Percentiles rank a stretch among this genome's conserved stretches.
Conservation (phyloP, 306 rosid genomes). For the Heteromeles arbutifolia region DNA sequence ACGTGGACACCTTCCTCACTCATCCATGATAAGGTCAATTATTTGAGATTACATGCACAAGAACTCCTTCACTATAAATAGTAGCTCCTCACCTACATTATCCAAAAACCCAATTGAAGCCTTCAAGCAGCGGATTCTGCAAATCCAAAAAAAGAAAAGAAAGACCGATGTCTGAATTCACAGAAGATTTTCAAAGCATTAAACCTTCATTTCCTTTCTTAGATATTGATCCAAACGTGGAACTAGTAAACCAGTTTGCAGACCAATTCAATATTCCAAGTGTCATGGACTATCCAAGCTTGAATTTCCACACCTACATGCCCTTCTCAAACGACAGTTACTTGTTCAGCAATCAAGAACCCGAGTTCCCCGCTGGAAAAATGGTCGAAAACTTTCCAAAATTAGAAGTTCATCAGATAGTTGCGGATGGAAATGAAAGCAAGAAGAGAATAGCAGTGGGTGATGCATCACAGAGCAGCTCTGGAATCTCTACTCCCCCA, state of each 20-base stretch:
- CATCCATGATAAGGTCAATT: not conserved
- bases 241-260: constrained; percentile 39
- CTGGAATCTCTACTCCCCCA: constrained; percentile 55
- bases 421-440: constrained; percentile 28
- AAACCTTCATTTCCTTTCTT: not conserved
- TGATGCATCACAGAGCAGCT: constrained; percentile 45
- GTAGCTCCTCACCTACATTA: not conserved
- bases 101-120: not conserved
- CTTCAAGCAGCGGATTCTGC: not conserved
- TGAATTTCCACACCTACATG: constrained; percentile 43
- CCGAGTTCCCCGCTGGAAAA: constrained; percentile 35
- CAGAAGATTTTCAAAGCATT: not conserved
- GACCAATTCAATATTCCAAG: constrained; percentile 27
- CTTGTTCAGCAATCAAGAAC: constrained; percentile 31
- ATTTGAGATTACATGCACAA: too few relatives aligned
- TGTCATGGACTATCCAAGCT: constrained; percentile 36
- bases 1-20: not conserved
- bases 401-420: not conserved
- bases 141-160: not conserved
- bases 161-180: not conserved
- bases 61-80: too few relatives aligned
- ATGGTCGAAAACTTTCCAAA: constrained; percentile 36
- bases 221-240: constrained; percentile 48
- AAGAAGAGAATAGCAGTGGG: constrained; percentile 58
- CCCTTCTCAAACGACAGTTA: constrained; percentile 46